phyloP scores from a whole-genome alignment of 129 eudicot genomes.

The Flaveria bidentis region DNA sequence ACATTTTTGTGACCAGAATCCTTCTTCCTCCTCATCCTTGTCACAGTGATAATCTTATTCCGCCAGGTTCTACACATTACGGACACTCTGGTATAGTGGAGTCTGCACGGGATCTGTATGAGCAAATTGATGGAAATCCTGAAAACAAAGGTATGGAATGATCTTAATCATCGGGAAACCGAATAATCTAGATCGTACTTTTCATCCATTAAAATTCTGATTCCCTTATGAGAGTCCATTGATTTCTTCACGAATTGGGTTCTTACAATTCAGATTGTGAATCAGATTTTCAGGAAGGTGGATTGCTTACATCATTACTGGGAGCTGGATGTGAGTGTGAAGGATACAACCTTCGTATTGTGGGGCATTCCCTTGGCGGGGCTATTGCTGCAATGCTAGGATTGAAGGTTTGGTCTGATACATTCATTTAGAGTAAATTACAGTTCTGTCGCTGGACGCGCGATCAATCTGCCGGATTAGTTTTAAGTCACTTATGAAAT shows the following conservation, averaged over 20 bases:
- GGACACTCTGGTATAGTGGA: constrained; percentile 80
- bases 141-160: constrained; percentile 28
- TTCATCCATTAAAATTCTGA: neutral
- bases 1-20: constrained; percentile 38
- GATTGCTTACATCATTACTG: constrained; percentile 63
- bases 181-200: neutral
- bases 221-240: neutral
- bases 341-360: constrained; percentile 58
- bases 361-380: constrained; percentile 88
- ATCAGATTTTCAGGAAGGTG: constrained; percentile 43
- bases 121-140: constrained; percentile 60
- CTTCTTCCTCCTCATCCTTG: constrained; percentile 39
- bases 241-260: constrained; percentile 11
- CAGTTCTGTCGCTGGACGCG: neutral
- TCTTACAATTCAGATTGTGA: constrained; percentile 1
- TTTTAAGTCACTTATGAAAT: neutral
- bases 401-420: constrained; percentile 41
- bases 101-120: constrained; percentile 60
- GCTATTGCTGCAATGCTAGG: constrained; percentile 71
- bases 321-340: constrained; percentile 76
- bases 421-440: neutral
- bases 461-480: neutral
- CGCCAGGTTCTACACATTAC: constrained; percentile 51
- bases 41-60: constrained; percentile 51
- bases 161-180: neutral